phyloP scores from a whole-genome alignment of 2,329 filamentous ascomycete genomes.

The Diaporthe eres region DNA sequence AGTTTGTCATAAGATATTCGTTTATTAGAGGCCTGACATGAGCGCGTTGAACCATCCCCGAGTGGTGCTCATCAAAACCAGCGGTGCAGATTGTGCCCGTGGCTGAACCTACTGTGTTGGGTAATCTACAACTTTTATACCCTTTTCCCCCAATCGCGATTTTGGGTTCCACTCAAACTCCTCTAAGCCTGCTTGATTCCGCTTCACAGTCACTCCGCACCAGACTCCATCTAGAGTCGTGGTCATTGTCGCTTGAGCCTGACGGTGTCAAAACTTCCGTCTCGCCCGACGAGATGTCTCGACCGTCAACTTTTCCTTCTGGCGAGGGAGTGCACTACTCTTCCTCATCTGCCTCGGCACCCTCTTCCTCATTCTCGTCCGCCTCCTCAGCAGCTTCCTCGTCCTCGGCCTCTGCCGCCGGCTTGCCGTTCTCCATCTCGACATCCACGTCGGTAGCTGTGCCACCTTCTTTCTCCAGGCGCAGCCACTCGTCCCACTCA shows the following conservation, averaged over 20 bases:
- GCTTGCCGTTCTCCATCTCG: conserved; percentile 46
- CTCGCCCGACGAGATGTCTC: not conserved
- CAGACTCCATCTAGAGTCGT: not conserved
- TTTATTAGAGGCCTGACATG: conserved; percentile 26
- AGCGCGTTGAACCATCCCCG: conserved; percentile 1
- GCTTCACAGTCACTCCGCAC: not conserved
- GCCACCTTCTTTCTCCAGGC: conserved; percentile 81
- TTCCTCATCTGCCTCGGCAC: conserved; percentile 38
- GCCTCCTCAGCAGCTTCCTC: conserved; percentile 46
- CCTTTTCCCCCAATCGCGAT: not conserved
- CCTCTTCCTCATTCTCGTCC: conserved; percentile 23
- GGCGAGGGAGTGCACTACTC: conserved; percentile 39
- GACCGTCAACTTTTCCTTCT: not conserved
- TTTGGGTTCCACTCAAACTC: conserved; percentile 3
- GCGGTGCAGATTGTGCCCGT: not conserved
- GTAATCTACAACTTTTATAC: conserved; percentile 25
- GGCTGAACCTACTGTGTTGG: conserved; percentile 1
- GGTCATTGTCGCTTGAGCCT: conserved; percentile 13
- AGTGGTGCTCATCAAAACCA: conserved; percentile 23
- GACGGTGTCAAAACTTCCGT: not conserved
- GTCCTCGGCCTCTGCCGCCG: conserved; percentile 45
- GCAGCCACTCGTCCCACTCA: conserved; percentile 93
- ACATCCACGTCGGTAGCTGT: conserved; percentile 50
- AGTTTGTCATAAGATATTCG: conserved; percentile 19
- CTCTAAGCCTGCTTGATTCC: conserved; percentile 9